Evolutionary conservation across 495 filamentous ascomycete species (phyloP).

Genomic region (Barbatosphaeria neglecta): DNA sequence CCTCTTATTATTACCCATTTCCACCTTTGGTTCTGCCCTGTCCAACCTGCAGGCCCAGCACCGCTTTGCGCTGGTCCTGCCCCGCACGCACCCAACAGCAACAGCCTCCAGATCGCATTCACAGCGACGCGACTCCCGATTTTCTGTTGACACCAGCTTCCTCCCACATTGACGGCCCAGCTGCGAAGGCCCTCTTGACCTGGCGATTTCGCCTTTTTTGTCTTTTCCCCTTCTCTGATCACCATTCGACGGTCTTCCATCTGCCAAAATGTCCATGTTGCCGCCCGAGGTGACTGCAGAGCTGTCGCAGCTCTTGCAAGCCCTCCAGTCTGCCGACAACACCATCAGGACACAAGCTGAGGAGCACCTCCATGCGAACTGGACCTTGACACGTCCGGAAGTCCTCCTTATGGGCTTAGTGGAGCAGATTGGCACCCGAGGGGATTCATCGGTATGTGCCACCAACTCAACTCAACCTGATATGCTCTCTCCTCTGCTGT

Average conservation of each 20-base stretch:
- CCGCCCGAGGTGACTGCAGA: constrained; percentile 69
- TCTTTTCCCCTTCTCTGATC: not conserved
- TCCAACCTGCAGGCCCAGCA: no score
- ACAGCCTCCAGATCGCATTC: not conserved
- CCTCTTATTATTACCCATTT: not conserved
- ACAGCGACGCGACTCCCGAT: not conserved
- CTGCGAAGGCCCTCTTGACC: no score
- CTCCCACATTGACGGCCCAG: no score
- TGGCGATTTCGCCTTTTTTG: no score
- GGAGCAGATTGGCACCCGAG: constrained; percentile 71
- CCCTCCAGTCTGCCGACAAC: constrained; percentile 86
- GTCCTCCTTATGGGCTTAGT: constrained; percentile 84
- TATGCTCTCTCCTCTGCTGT: constrained; percentile 1
- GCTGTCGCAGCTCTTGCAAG: constrained; percentile 74
- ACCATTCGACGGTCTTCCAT: not conserved
- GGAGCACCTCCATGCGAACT: constrained; percentile 78
- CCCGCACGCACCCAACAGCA: not conserved
- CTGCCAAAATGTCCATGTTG: constrained; percentile 65
- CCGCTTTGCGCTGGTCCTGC: not conserved
- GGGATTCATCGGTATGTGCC: constrained; percentile 53
- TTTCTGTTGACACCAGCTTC: no score
- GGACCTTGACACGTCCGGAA: constrained; percentile 70
- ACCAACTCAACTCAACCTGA: not conserved
- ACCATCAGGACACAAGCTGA: constrained; percentile 71
- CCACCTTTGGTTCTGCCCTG: no score